Base-by-base conservation (phyloP, 139 green algal species). In the Diplosphaera chodatii region DNA sequence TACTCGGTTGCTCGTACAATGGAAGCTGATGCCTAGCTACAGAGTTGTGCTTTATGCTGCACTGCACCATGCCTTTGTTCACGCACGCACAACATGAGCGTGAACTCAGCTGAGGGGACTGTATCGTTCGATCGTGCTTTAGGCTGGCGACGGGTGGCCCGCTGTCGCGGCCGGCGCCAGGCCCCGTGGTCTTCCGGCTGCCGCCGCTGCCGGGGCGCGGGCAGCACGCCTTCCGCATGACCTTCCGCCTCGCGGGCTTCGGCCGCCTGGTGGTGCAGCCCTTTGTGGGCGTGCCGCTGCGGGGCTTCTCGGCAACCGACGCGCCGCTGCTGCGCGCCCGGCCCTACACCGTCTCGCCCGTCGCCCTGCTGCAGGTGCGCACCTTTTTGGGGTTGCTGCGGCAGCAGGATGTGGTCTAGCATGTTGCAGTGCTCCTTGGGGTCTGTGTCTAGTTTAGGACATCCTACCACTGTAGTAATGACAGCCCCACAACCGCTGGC, bases 101-200 rank as follows among this genome's bases (percentile, higher is more conserved):
- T n/a, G n/a, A n/a, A n/a, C n/a, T n/a, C n/a, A n/a, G n/a, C n/a
- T n/a, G n/a, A n/a, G n/a, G n/a, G n/a, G n/a, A n/a, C n/a, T n/a
- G n/a, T n/a, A n/a, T n/a, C n/a, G 37, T 13, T 48, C 10, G 37
- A 8, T 48, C 13, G 10, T 48, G 13, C 16, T 41, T 30, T 62
- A 78, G 74, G 63, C 40, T 78, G 40, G 69, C 67, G 6, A n/a
- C 73, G 32, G 74, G 74, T n/a, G 74, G 74, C 18, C 68, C 74
- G 15, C 22, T 79, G 23, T 62, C 67, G 1, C 32, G 68, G 1
- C 32, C 63, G 15, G 34, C 27, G 18, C 69, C 62, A 41, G 31
- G 41, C 40, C 68, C 68, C 25, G 37, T 69, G 1, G 16, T 68
- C 25, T 67, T 69, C 63, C 67, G 63, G 41, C 33, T 75, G 33